phyloP scores from a whole-genome alignment of 192 early-diverging fungal genomes.

The Backusella sp. region DNA sequence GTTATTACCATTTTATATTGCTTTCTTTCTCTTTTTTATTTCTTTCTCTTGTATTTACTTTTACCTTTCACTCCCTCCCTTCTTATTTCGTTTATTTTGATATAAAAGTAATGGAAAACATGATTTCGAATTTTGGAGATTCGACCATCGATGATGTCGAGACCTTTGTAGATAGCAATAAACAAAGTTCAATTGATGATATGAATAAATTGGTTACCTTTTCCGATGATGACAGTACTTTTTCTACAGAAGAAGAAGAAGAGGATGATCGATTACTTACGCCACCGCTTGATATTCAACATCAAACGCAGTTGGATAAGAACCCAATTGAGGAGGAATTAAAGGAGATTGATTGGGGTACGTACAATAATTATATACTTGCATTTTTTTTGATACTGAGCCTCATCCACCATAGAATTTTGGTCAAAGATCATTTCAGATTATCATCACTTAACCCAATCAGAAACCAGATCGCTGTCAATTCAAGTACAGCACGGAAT shows the following conservation, averaged over 20 bases:
- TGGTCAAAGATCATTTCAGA: slow-evolving; percentile 91
- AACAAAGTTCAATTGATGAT: not conserved
- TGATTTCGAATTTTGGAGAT: not conserved
- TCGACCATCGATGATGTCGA: not conserved
- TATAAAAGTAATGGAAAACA: not conserved
- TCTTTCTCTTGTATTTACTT: not conserved
- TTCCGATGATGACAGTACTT: slow-evolving; percentile 16
- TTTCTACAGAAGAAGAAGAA: slow-evolving; percentile 10
- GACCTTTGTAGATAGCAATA: not conserved
- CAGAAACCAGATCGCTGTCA: slow-evolving; percentile 72
- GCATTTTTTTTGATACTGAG: slow-evolving; percentile 9
- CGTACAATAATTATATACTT: slow-evolving; percentile 55
- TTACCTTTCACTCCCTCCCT: not conserved
- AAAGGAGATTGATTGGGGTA: slow-evolving; percentile 76
- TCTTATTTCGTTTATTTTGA: not conserved
- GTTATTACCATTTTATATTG: not conserved
- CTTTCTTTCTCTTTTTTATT: not conserved
- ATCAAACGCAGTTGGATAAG: not conserved
- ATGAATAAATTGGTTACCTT: not conserved
- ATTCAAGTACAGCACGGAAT: slow-evolving; percentile 85
- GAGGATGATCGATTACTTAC: slow-evolving; percentile 10
- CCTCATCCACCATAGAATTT: slow-evolving; percentile 59
- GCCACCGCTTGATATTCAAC: slow-evolving; percentile 9
- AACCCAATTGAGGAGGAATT: slow-evolving; percentile 19
- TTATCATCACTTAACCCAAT: slow-evolving; percentile 76